Conservation (phyloP, 495 filamentous ascomycete species). For the Sordaria brevicollis region DNA sequence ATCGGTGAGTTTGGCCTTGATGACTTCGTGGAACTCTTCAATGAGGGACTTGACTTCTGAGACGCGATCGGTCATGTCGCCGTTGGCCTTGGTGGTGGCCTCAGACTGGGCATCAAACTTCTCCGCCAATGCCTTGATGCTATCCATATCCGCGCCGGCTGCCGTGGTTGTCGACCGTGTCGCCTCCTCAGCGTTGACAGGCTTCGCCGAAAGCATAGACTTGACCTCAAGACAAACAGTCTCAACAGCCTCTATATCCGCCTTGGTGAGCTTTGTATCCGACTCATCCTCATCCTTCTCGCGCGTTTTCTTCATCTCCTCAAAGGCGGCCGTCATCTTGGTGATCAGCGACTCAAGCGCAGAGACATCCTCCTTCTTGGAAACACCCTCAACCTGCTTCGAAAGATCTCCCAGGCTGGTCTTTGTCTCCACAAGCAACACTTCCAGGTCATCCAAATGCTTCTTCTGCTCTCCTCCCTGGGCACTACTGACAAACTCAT, state of each 20-base stretch:
- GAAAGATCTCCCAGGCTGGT: constrained; percentile 53
- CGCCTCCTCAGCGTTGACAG: background rate
- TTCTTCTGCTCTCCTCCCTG: constrained; percentile 50
- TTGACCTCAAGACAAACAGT: constrained; percentile 73
- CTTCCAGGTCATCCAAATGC: constrained; percentile 64
- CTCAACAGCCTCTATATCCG: constrained; percentile 67
- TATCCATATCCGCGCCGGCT: constrained; percentile 45
- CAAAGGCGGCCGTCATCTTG: constrained; percentile 60
- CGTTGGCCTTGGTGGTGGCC: constrained; percentile 53
- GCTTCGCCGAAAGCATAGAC: constrained; percentile 40
- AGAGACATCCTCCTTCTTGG: constrained; percentile 65
- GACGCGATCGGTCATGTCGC: constrained; percentile 39
- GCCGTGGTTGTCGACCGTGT: background rate
- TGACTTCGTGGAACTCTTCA: constrained; percentile 37
- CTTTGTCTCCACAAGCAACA: constrained; percentile 57
- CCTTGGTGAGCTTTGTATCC: constrained; percentile 64
- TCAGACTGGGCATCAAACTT: constrained; percentile 46
- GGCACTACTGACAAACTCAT: constrained; percentile 45
- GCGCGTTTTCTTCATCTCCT: constrained; percentile 62
- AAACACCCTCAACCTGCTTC: constrained; percentile 48
- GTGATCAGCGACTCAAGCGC: constrained; percentile 66
- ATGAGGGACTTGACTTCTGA: constrained; percentile 40
- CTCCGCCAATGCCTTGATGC: constrained; percentile 62
- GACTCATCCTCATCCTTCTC: constrained; percentile 51
- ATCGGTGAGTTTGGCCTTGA: constrained; percentile 42